Evolutionary conservation across 1,284 basidiomycete species (phyloP).

Genomic region (Pulveroboletus ridleyi): DNA sequence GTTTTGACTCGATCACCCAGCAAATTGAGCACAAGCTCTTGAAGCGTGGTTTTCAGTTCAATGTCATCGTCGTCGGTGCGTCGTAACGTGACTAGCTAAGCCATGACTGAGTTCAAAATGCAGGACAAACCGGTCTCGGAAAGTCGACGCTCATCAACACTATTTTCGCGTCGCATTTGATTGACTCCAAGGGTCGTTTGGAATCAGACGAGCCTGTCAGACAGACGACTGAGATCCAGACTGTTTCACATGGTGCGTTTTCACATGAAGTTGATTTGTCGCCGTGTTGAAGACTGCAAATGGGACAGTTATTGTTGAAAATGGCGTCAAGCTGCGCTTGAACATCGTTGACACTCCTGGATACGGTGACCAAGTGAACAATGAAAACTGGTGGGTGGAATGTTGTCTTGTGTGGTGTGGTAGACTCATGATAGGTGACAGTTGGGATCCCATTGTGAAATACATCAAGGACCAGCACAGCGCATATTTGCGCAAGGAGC

Average conservation of each 20-base stretch:
- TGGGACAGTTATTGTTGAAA: conserved; percentile 89
- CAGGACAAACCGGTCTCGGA: conserved; percentile 96
- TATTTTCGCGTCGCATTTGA: conserved; percentile 97
- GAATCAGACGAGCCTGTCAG: conserved; percentile 88
- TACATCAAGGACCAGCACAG: conserved; percentile 99
- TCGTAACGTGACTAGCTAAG: conserved; percentile 26
- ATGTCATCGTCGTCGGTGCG: conserved; percentile 94
- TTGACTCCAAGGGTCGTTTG: conserved; percentile 96
- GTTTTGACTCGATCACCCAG: conserved; percentile 95
- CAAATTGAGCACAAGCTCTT: conserved; percentile 99
- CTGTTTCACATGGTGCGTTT: conserved; percentile 88
- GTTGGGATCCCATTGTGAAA: conserved; percentile 99
- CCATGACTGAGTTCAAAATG: background rate
- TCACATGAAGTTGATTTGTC: background rate
- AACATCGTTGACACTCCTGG: conserved; percentile 99
- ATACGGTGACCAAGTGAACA: conserved; percentile 99
- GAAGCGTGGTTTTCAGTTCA: conserved; percentile 99
- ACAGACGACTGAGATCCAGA: conserved; percentile 97
- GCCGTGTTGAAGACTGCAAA: conserved; percentile 14
- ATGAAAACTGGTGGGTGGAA: conserved; percentile 89
- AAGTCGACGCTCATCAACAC: conserved; percentile 99
- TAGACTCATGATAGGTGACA: conserved; percentile 37
- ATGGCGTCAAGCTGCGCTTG: conserved; percentile 92
- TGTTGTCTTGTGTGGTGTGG: conserved; percentile 12
- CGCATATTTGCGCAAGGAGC: conserved; percentile 97